A percentile compares a stretch with the other conserved stretches of the same genome.
Evolutionary conservation across 2,329 filamentous ascomycete species (phyloP).

Genomic region (Apiospora koreana): DNA sequence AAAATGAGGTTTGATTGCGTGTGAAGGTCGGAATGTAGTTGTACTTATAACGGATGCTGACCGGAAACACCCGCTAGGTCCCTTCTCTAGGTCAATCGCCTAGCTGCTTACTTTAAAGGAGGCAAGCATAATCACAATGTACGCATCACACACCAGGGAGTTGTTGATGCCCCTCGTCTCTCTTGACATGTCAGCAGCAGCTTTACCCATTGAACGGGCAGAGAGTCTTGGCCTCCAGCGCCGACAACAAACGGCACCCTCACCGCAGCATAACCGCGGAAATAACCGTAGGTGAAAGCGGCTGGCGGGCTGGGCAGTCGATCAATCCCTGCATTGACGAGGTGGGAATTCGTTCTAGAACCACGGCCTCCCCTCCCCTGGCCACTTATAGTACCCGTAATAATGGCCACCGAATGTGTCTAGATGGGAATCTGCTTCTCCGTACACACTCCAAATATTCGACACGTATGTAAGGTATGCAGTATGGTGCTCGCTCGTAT

Average conservation of each 20-base stretch:
- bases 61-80: not conserved
- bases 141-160: too few species aligned
- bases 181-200: not conserved
- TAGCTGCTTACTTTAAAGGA: too few species aligned
- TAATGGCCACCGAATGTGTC: not conserved
- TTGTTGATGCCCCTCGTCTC: too few species aligned
- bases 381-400: constrained; percentile 7
- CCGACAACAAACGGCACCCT: not conserved
- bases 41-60: constrained; percentile 5
- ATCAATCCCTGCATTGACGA: not conserved
- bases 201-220: not conserved
- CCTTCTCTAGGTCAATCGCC: not conserved
- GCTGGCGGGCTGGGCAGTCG: not conserved
- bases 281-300: constrained; percentile 4
- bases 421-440: not conserved
- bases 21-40: not conserved
- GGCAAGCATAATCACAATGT: not conserved
- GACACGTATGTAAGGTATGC: not conserved
- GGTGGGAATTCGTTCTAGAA: constrained; percentile 7
- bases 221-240: not conserved
- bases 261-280: not conserved
- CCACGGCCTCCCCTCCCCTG: not conserved
- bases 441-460: not conserved
- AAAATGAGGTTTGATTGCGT: not conserved
- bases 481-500: not conserved